phyloP scores from a whole-genome alignment of 345 rosid species.

The Melaleuca quinquenervia region DNA sequence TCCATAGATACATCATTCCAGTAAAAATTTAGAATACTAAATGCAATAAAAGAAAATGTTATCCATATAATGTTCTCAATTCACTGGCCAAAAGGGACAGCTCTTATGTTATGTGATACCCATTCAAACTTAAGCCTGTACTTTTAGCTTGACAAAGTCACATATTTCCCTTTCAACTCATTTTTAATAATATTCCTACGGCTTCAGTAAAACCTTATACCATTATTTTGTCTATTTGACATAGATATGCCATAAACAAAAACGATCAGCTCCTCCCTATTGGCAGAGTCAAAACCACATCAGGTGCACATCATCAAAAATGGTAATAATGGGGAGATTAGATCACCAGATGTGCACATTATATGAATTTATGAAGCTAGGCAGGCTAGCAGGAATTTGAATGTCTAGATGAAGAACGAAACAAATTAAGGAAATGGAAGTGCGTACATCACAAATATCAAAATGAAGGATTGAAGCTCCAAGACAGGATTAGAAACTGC shows the following conservation, averaged over 20 bases:
- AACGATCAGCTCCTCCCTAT: not conserved
- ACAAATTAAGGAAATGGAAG: not conserved
- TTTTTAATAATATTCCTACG: not conserved
- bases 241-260: not conserved
- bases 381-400: not conserved
- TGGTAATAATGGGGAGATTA: not conserved
- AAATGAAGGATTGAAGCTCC: not conserved
- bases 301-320: not conserved
- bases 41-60: not conserved
- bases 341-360: not conserved
- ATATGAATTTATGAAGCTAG: not conserved
- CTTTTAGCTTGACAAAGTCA: not conserved
- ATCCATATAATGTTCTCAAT: not conserved
- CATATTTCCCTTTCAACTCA: not conserved
- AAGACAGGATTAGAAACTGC: not conserved
- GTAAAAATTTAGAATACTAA: not conserved
- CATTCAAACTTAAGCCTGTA: not conserved
- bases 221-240: not conserved
- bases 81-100: not conserved
- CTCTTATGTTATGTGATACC: not conserved
- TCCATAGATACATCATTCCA: not conserved
- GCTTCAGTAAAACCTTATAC: not conserved
- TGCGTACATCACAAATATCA: not conserved
- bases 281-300: not conserved
- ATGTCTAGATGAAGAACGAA: not conserved